Base-by-base conservation (phyloP, 805 yeast genomes). In the Suhomyces vadensis region DNA sequence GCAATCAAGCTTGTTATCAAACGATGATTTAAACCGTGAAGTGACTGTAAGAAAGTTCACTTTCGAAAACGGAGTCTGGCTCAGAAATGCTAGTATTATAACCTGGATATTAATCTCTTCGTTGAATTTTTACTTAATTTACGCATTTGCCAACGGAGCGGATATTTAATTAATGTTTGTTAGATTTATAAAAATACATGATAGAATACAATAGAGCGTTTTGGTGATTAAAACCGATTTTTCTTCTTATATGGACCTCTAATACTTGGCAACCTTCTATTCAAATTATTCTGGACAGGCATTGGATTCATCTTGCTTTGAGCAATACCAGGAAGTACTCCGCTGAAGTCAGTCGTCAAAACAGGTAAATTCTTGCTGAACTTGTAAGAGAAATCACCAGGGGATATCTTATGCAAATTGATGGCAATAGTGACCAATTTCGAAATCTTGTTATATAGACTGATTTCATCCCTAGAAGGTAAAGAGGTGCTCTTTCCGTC, bases 291-390 rank as follows among this genome's bases (percentile, higher is more conserved):
- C 11, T 29, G 27, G 10, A 39, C 16, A 26, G 35, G 31, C 25
- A 24, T 37, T 8, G 44, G 17, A 7, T 27, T 31, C 16, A 42
- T 39, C 21, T 46, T 51, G 33, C 44, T 45, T 31, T 73, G 53
- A 3, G 73, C 60, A 4, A 75, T 66, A 1, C 87, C 85, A 1
- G 97, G 97, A 56, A 91, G 73, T 1, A 85, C 75, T 37, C 97
- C 97, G 27, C 78, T 67, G 57, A 87, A 90, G 51, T 83, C 87
- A 19, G 82, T 78, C 58, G 81, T 81, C 44, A 86, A 73, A 0
- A 86, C 83, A 0, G 96, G 95, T 37, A 91, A 60, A 19, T 64
- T 64, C 31, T 67, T 63, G 35, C 72, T 67, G 41, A 69, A 57
- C 19, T 57, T 53, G 21, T 62, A 44, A n/a, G 65, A 49, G 33